Percentiles rank a stretch among this genome's conserved stretches.
Conservation (phyloP, 2,329 filamentous ascomycete genomes). For the Peltaster fructicola region DNA sequence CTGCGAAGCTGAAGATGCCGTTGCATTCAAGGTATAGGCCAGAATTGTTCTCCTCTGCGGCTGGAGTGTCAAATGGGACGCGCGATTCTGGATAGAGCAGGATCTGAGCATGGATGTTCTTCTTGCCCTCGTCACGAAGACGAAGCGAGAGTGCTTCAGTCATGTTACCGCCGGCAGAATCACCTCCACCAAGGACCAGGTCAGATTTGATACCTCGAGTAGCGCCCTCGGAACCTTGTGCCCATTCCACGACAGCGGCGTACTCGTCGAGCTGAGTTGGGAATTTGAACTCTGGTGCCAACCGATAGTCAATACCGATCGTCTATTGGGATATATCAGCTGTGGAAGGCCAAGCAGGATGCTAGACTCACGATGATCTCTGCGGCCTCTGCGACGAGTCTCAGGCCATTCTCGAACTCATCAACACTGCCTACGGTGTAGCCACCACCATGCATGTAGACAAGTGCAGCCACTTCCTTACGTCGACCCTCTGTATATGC, state of each 20-base stretch:
- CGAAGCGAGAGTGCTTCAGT: conserved; percentile 18
- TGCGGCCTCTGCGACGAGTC: conserved; percentile 18
- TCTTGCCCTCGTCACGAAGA: conserved; percentile 12
- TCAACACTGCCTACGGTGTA: conserved; percentile 23
- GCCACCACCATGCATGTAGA: conserved; percentile 23
- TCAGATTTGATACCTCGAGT: conserved; percentile 14
- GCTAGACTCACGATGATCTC: conserved; percentile 9
- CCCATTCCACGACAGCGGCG: conserved; percentile 15
- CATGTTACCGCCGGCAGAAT: conserved; percentile 22
- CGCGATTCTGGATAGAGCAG: conserved; percentile 20
- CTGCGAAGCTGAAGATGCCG: conserved; percentile 20
- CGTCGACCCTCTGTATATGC: conserved; percentile 9
- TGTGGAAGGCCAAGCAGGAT: conserved; percentile 1
- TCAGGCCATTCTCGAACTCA: conserved; percentile 22
- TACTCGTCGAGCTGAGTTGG: conserved; percentile 21
- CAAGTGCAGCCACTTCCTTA: conserved; percentile 13
- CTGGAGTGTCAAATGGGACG: conserved; percentile 17
- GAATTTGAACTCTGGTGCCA: conserved; percentile 18
- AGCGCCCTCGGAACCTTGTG: conserved; percentile 11
- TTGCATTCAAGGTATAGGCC: conserved; percentile 22
- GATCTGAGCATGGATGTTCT: conserved; percentile 15
- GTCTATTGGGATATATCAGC: no score
- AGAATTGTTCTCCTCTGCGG: conserved; percentile 18
- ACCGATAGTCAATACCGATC: conserved; percentile 20
- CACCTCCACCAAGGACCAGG: conserved; percentile 18